Conservation (phyloP, 371 early-diverging fungal genomes). For the Batkoa obscura region DNA sequence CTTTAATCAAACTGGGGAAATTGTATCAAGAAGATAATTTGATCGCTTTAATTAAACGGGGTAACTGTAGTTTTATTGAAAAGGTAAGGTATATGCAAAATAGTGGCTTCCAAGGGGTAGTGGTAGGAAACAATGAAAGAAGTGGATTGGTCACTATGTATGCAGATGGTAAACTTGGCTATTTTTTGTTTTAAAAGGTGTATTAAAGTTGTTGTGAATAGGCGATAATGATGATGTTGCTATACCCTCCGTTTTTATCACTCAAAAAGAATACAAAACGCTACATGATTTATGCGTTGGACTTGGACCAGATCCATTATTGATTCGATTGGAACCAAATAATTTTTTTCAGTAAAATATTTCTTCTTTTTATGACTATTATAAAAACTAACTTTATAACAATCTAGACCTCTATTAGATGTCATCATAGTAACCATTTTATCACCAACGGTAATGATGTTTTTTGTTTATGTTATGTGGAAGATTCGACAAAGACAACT, state of each 20-base stretch:
- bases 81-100: slow-evolving; percentile 77
- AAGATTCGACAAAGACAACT: slow-evolving; percentile 35
- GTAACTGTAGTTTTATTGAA: slow-evolving; percentile 66
- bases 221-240: slow-evolving; percentile 48
- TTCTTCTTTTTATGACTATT: not conserved
- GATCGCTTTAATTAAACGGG: slow-evolving; percentile 68
- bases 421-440: slow-evolving; percentile 43
- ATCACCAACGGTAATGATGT: slow-evolving; percentile 44
- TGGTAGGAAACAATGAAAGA: slow-evolving; percentile 64
- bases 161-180: slow-evolving; percentile 35
- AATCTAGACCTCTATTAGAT: slow-evolving; percentile 37
- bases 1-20: slow-evolving; percentile 7
- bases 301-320: not conserved
- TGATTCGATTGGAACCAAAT: not conserved
- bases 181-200: not conserved
- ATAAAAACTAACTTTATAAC: not conserved
- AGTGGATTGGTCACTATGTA: slow-evolving; percentile 76
- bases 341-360: slow-evolving; percentile 4
- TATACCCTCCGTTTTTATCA: slow-evolving; percentile 56
- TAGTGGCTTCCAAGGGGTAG: slow-evolving; percentile 68
- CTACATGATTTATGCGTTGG: too few species aligned
- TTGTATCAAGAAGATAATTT: slow-evolving; percentile 22
- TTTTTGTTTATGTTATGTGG: slow-evolving; percentile 44
- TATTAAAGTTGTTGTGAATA: slow-evolving; percentile 10
- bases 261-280: slow-evolving; percentile 29